Percentiles rank a stretch among this genome's conserved stretches.
Evolutionary conservation across 2,329 filamentous ascomycete species (phyloP).

Genomic region (Calycina marina): DNA sequence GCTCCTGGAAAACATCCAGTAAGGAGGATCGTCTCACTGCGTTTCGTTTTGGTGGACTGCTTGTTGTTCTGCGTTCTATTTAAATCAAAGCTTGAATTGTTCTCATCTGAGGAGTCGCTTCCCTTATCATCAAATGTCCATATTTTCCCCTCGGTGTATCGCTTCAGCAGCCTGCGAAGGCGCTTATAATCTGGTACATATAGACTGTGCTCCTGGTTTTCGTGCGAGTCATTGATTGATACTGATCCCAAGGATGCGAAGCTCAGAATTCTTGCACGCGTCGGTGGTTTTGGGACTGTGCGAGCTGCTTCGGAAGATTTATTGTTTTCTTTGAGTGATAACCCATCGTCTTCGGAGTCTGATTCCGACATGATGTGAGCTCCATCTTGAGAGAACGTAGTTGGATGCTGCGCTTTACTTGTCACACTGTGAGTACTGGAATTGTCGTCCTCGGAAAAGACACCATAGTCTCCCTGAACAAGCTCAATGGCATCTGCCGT

Average conservation of each 20-base stretch:
- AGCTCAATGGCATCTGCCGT: not conserved
- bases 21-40: not conserved
- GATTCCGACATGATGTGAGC: not conserved
- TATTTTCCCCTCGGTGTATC: conserved; percentile 3
- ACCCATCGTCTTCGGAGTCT: no score
- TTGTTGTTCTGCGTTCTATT: not conserved
- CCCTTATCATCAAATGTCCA: conserved; percentile 5
- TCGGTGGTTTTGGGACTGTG: not conserved
- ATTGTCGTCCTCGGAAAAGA: no score
- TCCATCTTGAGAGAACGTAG: not conserved
- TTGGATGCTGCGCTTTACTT: not conserved
- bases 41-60: not conserved
- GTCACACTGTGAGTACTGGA: no score
- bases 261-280: not conserved
- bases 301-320: conserved; percentile 1
- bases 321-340: conserved; percentile 1
- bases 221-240: not conserved
- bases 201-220: no score
- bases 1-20: conserved; percentile 18
- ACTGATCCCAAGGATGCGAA: not conserved
- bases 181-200: no score
- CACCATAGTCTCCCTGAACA: not conserved
- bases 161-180: no score
- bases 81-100: not conserved
- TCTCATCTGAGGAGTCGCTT: not conserved